Evolutionary conservation across 257 asterid genomes (phyloP).

Genomic region (Solanum chilense): DNA sequence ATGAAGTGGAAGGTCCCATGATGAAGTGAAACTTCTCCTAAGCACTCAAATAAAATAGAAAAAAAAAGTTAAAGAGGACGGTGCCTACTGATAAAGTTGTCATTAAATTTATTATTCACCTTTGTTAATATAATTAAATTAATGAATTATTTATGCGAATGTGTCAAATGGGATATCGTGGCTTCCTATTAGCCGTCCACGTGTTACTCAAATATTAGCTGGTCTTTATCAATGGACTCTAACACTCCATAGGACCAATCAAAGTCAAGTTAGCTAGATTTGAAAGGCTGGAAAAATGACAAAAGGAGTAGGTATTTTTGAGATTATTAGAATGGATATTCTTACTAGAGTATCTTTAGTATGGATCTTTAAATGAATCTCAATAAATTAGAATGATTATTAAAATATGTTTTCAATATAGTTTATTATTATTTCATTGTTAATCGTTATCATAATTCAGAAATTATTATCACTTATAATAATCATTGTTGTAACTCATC

Average conservation of each 20-base stretch:
- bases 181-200: constrained; percentile 4
- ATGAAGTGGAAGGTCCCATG: background rate
- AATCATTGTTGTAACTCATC: background rate
- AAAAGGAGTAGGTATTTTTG: background rate
- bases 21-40: background rate
- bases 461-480: background rate
- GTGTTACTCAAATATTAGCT: background rate
- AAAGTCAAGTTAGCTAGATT: background rate
- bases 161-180: background rate
- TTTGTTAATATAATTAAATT: background rate
- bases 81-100: background rate
- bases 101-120: background rate
- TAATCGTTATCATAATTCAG: accelerated
- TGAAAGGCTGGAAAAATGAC: background rate
- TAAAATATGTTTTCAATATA: no score
- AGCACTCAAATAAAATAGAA: background rate
- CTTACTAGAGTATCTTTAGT: background rate
- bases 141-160: background rate
- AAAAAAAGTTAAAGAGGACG: background rate
- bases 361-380: background rate
- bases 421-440: background rate
- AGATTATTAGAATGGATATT: background rate
- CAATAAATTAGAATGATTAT: no score
- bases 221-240: background rate
- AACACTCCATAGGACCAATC: background rate